phyloP scores from a whole-genome alignment of 73 alveolate species.

The Strombidium stylifer region DNA sequence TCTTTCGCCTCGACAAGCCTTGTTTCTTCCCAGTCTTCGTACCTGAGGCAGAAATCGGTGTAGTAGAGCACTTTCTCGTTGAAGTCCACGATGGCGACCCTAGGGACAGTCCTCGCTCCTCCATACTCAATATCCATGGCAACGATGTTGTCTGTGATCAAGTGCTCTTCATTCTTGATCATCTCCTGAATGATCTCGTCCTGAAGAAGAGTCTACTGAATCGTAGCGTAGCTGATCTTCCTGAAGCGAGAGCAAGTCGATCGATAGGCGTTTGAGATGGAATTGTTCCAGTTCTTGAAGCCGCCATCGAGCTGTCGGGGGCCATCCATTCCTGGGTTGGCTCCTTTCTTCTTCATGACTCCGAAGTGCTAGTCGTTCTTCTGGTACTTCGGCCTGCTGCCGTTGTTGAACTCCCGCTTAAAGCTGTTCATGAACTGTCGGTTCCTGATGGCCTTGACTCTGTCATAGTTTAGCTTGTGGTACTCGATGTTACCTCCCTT shows the following conservation, averaged over 20 bases:
- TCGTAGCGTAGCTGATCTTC: slow-evolving; percentile 25
- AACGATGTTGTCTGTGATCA: slow-evolving; percentile 33
- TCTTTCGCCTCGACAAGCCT: slow-evolving; percentile 10
- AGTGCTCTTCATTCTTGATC: slow-evolving; percentile 36
- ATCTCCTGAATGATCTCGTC: slow-evolving; percentile 33
- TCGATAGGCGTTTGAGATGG: slow-evolving; percentile 2
- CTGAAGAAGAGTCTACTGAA: slow-evolving; percentile 16
- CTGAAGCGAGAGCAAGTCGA: slow-evolving; percentile 5
- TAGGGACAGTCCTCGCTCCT: slow-evolving; percentile 57
- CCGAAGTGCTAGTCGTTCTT: background rate
- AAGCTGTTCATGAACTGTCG: slow-evolving; percentile 31
- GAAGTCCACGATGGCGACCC: slow-evolving; percentile 48
- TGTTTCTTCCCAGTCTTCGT: slow-evolving; percentile 52
- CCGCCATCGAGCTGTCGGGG: slow-evolving; percentile 1
- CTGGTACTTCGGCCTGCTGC: slow-evolving; percentile 40
- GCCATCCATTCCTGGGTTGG: slow-evolving; percentile 28
- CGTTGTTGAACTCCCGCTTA: slow-evolving; percentile 45
- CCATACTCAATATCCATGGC: slow-evolving; percentile 62
- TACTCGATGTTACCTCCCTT: slow-evolving; percentile 20
- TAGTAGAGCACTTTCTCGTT: slow-evolving; percentile 45
- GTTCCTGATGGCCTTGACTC: slow-evolving; percentile 15
- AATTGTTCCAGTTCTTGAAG: slow-evolving; percentile 57
- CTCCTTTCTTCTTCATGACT: background rate
- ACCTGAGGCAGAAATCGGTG: slow-evolving; percentile 51
- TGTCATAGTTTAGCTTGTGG: slow-evolving; percentile 1